A percentile compares a stretch with the other conserved stretches of the same genome.
phyloP scores from a whole-genome alignment of 176 grass and related monocot genomes.

The Microstegium vimineum region DNA sequence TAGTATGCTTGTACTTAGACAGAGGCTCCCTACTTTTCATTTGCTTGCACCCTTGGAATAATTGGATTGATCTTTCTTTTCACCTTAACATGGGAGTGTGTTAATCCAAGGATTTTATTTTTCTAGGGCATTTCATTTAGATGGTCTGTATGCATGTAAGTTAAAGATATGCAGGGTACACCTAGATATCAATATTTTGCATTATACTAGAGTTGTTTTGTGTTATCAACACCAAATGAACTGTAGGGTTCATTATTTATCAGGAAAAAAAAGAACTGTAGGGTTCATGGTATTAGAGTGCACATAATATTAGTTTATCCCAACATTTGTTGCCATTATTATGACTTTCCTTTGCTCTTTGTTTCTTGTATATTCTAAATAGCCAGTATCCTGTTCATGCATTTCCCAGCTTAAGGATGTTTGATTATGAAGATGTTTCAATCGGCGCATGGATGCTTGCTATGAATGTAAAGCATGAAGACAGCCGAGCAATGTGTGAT shows the following conservation, averaged over 20 bases:
- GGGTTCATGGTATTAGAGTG: background rate
- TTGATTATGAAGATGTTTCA: slow-evolving; percentile 91
- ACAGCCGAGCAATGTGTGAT: slow-evolving; percentile 72
- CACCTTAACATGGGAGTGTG: background rate
- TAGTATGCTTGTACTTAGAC: background rate
- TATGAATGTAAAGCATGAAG: slow-evolving; percentile 97
- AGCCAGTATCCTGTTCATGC: background rate
- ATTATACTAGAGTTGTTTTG: background rate
- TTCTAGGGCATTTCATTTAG: background rate
- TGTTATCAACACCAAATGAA: background rate
- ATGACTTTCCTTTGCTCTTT: background rate
- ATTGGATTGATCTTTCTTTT: background rate
- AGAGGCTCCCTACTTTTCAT: background rate
- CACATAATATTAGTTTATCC: background rate
- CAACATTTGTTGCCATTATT: background rate
- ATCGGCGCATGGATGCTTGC: slow-evolving; percentile 90
- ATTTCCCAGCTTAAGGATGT: slow-evolving; percentile 88
- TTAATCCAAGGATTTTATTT: background rate
- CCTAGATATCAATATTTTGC: background rate
- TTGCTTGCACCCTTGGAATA: background rate
- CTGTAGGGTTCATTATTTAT: background rate
- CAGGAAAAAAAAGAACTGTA: background rate
- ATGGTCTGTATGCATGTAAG: background rate
- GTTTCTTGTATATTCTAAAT: background rate
- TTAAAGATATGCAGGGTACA: background rate